Evolutionary conservation across 2,329 filamentous ascomycete species (phyloP).

Genomic region (Fonsecaea nubica): DNA sequence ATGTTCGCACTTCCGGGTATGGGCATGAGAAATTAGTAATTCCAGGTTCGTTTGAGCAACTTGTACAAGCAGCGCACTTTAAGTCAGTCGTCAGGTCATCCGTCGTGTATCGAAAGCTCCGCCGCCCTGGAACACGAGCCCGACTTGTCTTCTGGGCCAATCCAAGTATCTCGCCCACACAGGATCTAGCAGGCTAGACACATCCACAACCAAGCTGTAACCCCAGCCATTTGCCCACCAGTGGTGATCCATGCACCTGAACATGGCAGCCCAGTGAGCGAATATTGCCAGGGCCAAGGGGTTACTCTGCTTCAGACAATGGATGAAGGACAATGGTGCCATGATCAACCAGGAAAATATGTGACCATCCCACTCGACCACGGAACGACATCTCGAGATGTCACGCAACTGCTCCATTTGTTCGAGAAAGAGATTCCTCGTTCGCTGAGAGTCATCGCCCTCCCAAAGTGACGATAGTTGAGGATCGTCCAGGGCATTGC

Average conservation of each 20-base stretch:
- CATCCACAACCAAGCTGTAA: conserved; percentile 38
- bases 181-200: conserved; percentile 37
- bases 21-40: conserved; percentile 15
- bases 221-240: conserved; percentile 41
- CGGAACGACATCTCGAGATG: conserved; percentile 37
- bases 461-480: conserved; percentile 20
- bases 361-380: conserved; percentile 40
- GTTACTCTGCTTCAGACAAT: conserved; percentile 35
- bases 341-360: conserved; percentile 40
- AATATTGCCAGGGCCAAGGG: conserved; percentile 38
- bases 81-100: conserved; percentile 7
- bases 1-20: conserved; percentile 2
- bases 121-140: conserved; percentile 32
- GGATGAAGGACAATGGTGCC: conserved; percentile 34
- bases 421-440: conserved; percentile 28
- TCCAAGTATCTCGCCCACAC: conserved; percentile 35
- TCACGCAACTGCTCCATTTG: conserved; percentile 32
- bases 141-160: conserved; percentile 38
- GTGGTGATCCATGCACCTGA: conserved; percentile 40
- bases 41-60: not conserved
- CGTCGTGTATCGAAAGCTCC: conserved; percentile 27
- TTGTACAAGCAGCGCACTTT: not conserved
- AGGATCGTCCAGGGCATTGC: conserved; percentile 27
- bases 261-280: conserved; percentile 39
- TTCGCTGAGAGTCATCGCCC: conserved; percentile 17